These are phyloP conservation scores for Coleophoma cylindrospora DNA, from an alignment of 2,329 filamentous ascomycete species.

Conservation along the genomic window DNA sequence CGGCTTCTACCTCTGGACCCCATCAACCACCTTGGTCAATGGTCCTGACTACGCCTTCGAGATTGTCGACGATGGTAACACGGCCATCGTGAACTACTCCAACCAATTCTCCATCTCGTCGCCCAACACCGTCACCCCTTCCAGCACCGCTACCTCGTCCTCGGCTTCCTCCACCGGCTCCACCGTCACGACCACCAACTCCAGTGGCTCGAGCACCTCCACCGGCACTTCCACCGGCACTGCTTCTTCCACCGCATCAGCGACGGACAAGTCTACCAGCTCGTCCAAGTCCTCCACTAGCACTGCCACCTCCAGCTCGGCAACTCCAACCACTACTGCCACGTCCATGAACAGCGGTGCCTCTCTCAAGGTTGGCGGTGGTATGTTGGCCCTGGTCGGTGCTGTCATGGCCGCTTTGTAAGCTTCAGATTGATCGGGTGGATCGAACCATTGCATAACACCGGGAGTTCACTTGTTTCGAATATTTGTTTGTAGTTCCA, in stretches of 20 bases:
- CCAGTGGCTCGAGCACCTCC: not conserved
- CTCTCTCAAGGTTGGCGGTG: conserved; percentile 2
- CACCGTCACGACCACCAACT: not conserved
- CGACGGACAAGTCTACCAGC: not conserved
- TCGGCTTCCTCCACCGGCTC: not conserved
- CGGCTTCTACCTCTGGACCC: conserved; percentile 9
- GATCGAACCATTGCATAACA: no score
- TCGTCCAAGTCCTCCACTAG: not conserved
- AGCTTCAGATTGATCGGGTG: not conserved
- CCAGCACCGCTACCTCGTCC: not conserved
- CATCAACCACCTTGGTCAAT: conserved; percentile 3
- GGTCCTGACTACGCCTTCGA: conserved; percentile 10
- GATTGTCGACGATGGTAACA: conserved; percentile 16
- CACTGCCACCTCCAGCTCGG: not conserved
- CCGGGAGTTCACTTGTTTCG: no score
- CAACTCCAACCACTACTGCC: not conserved
- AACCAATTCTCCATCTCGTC: conserved; percentile 19
- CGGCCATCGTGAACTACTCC: conserved; percentile 19
- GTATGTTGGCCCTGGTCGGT: conserved; percentile 2
- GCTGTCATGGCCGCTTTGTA: conserved; percentile 2
- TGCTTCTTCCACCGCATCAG: not conserved
- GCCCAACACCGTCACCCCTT: conserved; percentile 8
- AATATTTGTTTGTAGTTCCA: no score
- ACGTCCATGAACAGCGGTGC: not conserved
- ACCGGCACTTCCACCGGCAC: not conserved